Percentiles rank a stretch among this genome's conserved stretches.
phyloP scores from a whole-genome alignment of 1,284 basidiomycete genomes.

The Boletellus deceptivus region DNA sequence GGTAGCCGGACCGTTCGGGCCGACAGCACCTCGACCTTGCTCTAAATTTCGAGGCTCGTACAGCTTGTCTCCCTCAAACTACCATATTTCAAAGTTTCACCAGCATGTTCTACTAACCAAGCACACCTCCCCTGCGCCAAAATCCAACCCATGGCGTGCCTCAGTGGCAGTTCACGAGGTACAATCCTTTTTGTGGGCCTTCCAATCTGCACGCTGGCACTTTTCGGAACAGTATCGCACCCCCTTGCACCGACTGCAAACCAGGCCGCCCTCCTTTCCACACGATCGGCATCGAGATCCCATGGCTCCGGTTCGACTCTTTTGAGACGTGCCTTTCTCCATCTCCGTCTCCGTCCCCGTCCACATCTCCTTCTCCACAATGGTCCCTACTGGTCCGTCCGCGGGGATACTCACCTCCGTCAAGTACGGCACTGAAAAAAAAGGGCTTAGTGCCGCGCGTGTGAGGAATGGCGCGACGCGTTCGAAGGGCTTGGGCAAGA shows the following conservation, averaged over 20 bases:
- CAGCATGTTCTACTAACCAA: no score
- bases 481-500: conserved; percentile 28
- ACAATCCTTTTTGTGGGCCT: conserved; percentile 35
- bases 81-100: no score
- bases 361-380: no score
- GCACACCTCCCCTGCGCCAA: no score
- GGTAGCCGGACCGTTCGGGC: no score
- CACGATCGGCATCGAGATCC: conserved; percentile 25
- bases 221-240: conserved; percentile 40
- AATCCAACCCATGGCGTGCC: no score
- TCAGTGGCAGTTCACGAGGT: not conserved
- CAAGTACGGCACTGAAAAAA: conserved; percentile 47
- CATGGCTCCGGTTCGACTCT: not conserved
- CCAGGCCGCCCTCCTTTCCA: conserved; percentile 20
- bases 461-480: conserved; percentile 41
- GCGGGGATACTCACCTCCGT: conserved; percentile 29
- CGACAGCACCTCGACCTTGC: no score
- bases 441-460: conserved; percentile 46
- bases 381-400: no score
- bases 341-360: no score
- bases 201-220: conserved; percentile 47
- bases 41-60: no score
- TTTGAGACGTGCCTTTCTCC: not conserved
- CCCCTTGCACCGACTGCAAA: conserved; percentile 38
- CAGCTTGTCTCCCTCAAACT: no score